These are phyloP conservation scores for Mikania micrantha DNA, from an alignment of 129 eudicot genomes.

Conservation along the genomic window DNA sequence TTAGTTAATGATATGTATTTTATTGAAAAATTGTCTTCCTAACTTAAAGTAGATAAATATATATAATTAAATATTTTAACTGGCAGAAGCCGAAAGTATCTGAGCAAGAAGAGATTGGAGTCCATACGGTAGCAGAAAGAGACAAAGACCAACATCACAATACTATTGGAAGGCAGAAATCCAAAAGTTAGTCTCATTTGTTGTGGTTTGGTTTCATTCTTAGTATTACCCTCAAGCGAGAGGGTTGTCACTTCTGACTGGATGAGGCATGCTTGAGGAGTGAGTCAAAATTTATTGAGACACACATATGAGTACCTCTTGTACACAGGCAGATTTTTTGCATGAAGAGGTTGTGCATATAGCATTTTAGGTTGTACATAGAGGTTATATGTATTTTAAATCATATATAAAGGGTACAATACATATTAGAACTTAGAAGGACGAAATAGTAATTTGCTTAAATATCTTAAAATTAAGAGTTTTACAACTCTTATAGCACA, in stretches of 20 bases:
- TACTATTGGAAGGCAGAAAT: constrained; percentile 24
- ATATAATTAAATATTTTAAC: not conserved
- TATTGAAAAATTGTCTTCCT: not conserved
- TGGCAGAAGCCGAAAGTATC: constrained; percentile 29
- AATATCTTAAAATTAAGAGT: no score
- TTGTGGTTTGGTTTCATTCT: not conserved
- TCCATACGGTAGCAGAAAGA: constrained; percentile 15
- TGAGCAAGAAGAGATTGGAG: constrained; percentile 21
- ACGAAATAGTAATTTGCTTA: no score
- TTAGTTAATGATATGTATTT: not conserved
- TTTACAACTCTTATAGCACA: no score
- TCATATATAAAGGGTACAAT: no score
- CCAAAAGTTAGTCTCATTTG: constrained; percentile 38
- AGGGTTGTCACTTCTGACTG: no score
- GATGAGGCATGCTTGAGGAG: no score
- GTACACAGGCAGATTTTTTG: no score
- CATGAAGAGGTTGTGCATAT: not conserved
- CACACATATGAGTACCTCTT: no score
- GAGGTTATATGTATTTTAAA: no score
- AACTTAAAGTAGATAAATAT: not conserved
- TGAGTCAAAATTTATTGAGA: no score
- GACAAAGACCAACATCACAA: constrained; percentile 20
- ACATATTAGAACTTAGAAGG: no score
- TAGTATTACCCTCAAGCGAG: not conserved
- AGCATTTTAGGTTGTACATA: no score